A percentile compares a stretch with the other conserved stretches of the same genome.
Conservation (phyloP, 1,139 yeast species). For the Suhomyces panamericanus region DNA sequence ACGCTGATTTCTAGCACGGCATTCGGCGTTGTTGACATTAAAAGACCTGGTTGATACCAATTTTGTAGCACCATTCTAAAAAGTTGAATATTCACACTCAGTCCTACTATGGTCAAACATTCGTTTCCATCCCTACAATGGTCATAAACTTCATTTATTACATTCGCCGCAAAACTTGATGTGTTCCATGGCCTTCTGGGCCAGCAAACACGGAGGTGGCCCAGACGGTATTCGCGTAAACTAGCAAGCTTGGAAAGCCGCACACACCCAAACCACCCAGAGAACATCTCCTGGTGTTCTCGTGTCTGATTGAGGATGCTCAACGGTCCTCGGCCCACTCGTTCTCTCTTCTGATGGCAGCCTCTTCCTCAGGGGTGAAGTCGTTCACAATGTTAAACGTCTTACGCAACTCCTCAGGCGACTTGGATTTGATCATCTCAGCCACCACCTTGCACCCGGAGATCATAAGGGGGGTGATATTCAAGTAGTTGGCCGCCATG, state of each 20-base stretch:
- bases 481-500: slow-evolving; percentile 91
- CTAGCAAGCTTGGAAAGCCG: neutral
- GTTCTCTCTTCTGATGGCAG: slow-evolving; percentile 94
- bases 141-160: neutral
- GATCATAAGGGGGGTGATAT: slow-evolving; percentile 88
- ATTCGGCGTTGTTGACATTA: too few species aligned
- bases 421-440: slow-evolving; percentile 94
- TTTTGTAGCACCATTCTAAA: too few species aligned
- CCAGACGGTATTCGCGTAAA: neutral
- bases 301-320: too few species aligned
- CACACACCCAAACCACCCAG: too few species aligned
- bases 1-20: too few species aligned
- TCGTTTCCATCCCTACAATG: neutral
- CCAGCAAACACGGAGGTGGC: neutral
- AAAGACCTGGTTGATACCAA: too few species aligned
- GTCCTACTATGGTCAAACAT: too few species aligned
- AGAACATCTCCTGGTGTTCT: too few species aligned
- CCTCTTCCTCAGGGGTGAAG: slow-evolving; percentile 97
- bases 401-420: slow-evolving; percentile 95
- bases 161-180: neutral
- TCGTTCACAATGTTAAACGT: slow-evolving; percentile 95
- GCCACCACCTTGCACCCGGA: slow-evolving; percentile 98
- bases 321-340: slow-evolving; percentile 99
- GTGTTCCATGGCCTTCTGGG: neutral
- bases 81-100: too few species aligned